Base-by-base conservation (phyloP, 441 rosid genomes). In the Croton laevigatus region DNA sequence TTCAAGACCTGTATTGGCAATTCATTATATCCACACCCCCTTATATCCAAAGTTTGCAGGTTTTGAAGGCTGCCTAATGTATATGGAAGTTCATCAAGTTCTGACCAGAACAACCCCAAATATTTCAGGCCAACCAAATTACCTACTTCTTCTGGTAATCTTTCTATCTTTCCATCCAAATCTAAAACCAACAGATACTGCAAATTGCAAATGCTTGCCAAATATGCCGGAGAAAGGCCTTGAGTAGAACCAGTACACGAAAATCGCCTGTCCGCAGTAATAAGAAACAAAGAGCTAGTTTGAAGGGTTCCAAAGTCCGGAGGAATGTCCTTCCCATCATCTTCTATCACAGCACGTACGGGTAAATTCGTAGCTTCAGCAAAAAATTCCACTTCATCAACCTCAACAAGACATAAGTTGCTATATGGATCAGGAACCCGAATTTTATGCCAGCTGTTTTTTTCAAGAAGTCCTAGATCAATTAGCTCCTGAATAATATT, bases 11-110 rank as follows among this genome's bases (percentile, higher is more conserved):
- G 63, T 20, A 27, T 17, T 3, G 76, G 76, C 45, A 73, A 36
- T 23, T 49, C 14, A 0, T 22, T 23, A 0, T 40, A 17, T 0
- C 68, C 45, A 10, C 51, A 53, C 67, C 38, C 34, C 37, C 16
- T 55, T 22, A 65, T 70, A 53, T 75, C 74, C 74, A 75, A 59
- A 65, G 78, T 70, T 45, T 59, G 74, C 10, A 75, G 74, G 1
- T 65, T 75, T 36, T 59, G 74, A 65, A 75, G 78, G 40, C 65
- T 70, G 23, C 68, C 66, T 40, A 75, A 7, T 22, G 45, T 66
- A 32, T n/a, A 14, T 4, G 78, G 78, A 59, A 75, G 78, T 62
- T 70, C 68, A 14, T 51, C 36, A 4, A 75, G 55, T 12, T 20
- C 4, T 5, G 74, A 75, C 52, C 44, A 49, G 10, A 1, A 58